A percentile compares a stretch with the other conserved stretches of the same genome.
Evolutionary conservation across 129 eudicot genomes (phyloP).

Genomic region (Dittrichia graveolens): DNA sequence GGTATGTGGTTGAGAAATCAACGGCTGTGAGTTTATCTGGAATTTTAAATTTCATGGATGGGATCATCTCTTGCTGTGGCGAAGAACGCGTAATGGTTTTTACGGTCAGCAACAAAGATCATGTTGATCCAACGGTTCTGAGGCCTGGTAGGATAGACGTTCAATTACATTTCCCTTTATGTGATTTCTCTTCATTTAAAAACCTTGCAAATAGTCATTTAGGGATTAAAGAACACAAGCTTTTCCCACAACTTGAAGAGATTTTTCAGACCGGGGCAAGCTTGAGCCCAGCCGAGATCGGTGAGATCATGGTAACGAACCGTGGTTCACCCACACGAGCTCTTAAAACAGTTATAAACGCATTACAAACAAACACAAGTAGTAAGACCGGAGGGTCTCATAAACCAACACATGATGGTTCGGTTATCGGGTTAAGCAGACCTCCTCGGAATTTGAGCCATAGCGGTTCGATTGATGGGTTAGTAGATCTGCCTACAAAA

Average conservation of each 20-base stretch:
- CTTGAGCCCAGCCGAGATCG: constrained; percentile 80
- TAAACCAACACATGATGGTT: constrained; percentile 13
- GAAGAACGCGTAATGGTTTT: constrained; percentile 93
- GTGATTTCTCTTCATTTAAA: constrained; percentile 76
- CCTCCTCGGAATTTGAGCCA: constrained; percentile 29
- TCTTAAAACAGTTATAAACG: constrained; percentile 64
- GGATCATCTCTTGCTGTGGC: constrained; percentile 71
- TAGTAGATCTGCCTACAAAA: constrained; percentile 21
- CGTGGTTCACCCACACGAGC: constrained; percentile 87
- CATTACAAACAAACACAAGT: constrained; percentile 43
- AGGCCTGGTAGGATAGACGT: constrained; percentile 88
- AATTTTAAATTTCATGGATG: constrained; percentile 84
- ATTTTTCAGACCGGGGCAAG: constrained; percentile 76
- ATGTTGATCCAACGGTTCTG: constrained; percentile 58
- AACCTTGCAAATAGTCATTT: constrained; percentile 69
- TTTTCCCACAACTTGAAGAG: constrained; percentile 85
- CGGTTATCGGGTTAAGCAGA: constrained; percentile 3
- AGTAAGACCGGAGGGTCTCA: constrained; percentile 13
- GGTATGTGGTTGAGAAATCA: constrained; percentile 50
- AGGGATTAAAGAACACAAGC: constrained; percentile 81
- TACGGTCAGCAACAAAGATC: constrained; percentile 67
- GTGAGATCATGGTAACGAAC: constrained; percentile 86
- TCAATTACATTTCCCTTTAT: constrained; percentile 72
- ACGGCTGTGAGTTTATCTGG: constrained; percentile 57
- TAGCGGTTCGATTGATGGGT: constrained; percentile 40